Evolutionary conservation across 169 alveolate species (phyloP), one percentile per base, ranked within the genome.

Genomic region (Toxoplasma gondii): DNA sequence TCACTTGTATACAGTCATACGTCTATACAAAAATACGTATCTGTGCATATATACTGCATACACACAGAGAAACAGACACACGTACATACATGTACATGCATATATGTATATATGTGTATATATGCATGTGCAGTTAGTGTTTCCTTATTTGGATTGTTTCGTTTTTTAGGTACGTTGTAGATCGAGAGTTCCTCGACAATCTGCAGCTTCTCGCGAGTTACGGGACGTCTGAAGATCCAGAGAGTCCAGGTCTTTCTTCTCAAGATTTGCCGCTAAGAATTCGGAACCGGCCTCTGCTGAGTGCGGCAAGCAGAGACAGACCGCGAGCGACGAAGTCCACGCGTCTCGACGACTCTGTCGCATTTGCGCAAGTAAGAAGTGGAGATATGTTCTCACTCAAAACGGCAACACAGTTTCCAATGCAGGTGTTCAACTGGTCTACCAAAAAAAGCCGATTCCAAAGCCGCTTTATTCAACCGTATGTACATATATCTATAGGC

Each of bases 251-350:
- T 7, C 69, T 82, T 12, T 38, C 90, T 17, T 24, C 34, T 16
- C 19, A 36, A 67, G 90, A 82, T 7, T 49, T 82, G n/a, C 90
- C 90, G 53, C 64, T 82, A 36, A 38, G 41, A 82, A 82, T 82
- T 41, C 5, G 29, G 24, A 82, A 82, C 90, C 4, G 36, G 19
- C 90, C 54, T 38, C 90, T 82, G n/a, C 90, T 82, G 34, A 24
- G 67, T 67, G 41, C 27, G 4, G 90, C 27, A 10, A 29, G 90
- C 64, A 12, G 90, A 39, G 67, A 31, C 67, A 41, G 17, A 36
- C 69, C 90, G 67, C 90, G 90, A 22, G 67, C 90, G 39, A 82
- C 90, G 39, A 82, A 82, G 34, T 4, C 39, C 34, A 29, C 90
- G 69, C 64, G 7, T 22, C 90, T 82, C 67, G 90, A 82, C 36